These are phyloP conservation scores for Ceratocystis papillata DNA, from an alignment of 2,329 filamentous ascomycete species.

Conservation along the genomic window DNA sequence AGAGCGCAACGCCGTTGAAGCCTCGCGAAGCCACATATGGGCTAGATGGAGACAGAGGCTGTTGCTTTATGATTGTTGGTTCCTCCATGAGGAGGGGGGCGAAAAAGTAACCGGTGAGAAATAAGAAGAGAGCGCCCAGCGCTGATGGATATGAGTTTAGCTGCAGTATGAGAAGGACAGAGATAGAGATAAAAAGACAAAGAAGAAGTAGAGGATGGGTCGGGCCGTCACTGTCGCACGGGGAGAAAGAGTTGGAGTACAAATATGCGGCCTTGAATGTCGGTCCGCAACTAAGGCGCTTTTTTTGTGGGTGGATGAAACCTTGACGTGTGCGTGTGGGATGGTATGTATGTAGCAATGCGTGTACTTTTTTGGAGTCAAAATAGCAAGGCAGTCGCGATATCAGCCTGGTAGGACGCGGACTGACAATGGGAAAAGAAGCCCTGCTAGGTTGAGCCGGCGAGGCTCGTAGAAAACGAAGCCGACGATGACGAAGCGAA, in stretches of 20 bases:
- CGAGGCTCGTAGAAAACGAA: background rate
- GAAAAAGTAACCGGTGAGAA: background rate
- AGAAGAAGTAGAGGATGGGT: background rate
- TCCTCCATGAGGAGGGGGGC: slow-evolving; percentile 15
- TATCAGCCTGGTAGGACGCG: slow-evolving; percentile 15
- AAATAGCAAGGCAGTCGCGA: background rate
- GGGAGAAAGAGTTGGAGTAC: background rate
- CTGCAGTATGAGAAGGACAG: background rate
- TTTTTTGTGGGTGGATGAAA: background rate
- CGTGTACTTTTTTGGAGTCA: slow-evolving; percentile 8
- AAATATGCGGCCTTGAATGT: background rate
- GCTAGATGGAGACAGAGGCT: slow-evolving; percentile 19
- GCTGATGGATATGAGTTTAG: background rate
- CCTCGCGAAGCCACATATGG: slow-evolving; percentile 17
- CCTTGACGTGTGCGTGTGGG: no score
- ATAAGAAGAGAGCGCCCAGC: background rate
- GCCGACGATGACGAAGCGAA: background rate
- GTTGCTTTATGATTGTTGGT: slow-evolving; percentile 9
- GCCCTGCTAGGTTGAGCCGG: background rate
- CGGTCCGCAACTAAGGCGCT: background rate
- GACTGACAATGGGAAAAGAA: background rate
- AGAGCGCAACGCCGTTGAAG: slow-evolving; percentile 16
- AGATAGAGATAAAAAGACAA: no score
- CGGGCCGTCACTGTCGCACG: background rate
- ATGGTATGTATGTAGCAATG: background rate